Percentiles rank a stretch among this genome's conserved stretches.
phyloP scores from a whole-genome alignment of 768 basidiomycete species.

The Panaeolus papilionaceus region DNA sequence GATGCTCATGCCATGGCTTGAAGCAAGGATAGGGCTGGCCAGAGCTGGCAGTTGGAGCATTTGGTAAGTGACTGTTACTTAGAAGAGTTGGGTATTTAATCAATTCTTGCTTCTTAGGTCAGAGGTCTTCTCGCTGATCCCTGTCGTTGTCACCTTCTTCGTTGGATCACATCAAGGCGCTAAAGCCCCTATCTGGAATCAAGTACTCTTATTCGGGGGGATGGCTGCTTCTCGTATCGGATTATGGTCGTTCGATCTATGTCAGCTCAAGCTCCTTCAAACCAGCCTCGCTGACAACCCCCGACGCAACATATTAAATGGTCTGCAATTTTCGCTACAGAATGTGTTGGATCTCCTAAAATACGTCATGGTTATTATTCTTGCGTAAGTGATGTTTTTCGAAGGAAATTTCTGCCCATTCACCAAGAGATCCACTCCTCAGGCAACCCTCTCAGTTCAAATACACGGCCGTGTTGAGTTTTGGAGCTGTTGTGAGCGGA shows the following conservation, averaged over 20 bases:
- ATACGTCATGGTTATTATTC: slow-evolving; percentile 26
- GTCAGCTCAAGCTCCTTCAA: slow-evolving; percentile 56
- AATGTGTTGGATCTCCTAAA: slow-evolving; percentile 37
- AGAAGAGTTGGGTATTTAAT: background rate
- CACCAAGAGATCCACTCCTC: too few relatives aligned
- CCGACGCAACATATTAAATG: slow-evolving; percentile 47
- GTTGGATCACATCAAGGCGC: slow-evolving; percentile 21
- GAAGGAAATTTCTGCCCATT: too few relatives aligned
- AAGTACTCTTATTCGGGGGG: slow-evolving; percentile 52
- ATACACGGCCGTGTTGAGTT: slow-evolving; percentile 22
- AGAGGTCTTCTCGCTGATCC: slow-evolving; percentile 49
- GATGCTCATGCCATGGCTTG: slow-evolving; percentile 46
- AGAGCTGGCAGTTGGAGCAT: slow-evolving; percentile 59
- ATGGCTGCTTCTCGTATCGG: slow-evolving; percentile 55
- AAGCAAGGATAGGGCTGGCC: slow-evolving; percentile 47
- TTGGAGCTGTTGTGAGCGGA: slow-evolving; percentile 22
- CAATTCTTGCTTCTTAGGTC: slow-evolving; percentile 42
- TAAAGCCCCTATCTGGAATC: slow-evolving; percentile 35
- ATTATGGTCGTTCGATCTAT: slow-evolving; percentile 59
- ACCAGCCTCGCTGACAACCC: slow-evolving; percentile 49
- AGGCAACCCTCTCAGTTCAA: slow-evolving; percentile 24
- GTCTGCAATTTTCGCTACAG: slow-evolving; percentile 45
- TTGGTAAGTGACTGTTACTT: slow-evolving; percentile 36
- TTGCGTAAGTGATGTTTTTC: slow-evolving; percentile 19
- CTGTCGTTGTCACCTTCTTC: slow-evolving; percentile 39